A percentile compares a stretch with the other conserved stretches of the same genome.
Evolutionary conservation across 345 rosid genomes (phyloP).

Genomic region (Eucalyptus lansdowneana): DNA sequence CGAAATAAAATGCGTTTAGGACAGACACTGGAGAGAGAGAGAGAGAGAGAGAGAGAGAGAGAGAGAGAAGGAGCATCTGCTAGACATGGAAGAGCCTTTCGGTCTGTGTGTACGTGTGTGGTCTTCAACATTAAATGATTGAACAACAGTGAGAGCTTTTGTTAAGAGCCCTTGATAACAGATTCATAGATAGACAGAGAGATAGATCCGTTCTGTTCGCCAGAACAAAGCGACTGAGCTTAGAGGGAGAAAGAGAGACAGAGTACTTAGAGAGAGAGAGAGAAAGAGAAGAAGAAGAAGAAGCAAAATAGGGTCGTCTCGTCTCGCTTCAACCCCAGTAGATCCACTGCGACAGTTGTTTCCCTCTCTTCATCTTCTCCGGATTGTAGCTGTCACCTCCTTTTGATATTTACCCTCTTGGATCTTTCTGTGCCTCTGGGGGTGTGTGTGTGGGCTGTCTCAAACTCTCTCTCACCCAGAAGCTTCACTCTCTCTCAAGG

Average conservation of each 20-base stretch:
- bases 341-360: not conserved
- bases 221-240: not conserved
- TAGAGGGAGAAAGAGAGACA: not conserved
- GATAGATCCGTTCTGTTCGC: not conserved
- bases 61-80: not conserved
- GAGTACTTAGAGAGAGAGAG: not conserved
- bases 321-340: not conserved
- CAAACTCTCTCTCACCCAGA: not conserved
- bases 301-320: not conserved
- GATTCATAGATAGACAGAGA: not conserved
- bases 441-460: not conserved
- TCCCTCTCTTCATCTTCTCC: constrained; percentile 1
- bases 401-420: constrained; percentile 8
- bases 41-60: not conserved
- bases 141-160: not conserved
- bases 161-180: not conserved
- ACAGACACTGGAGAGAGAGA: not conserved
- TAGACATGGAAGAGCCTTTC: not conserved
- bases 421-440: constrained; percentile 8
- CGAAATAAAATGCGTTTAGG: not conserved
- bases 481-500: not conserved
- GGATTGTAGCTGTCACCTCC: constrained; percentile 40
- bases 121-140: constrained; percentile 4
- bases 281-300: not conserved
- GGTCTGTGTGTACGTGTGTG: not conserved